Percentiles rank a stretch among this genome's conserved stretches.
Evolutionary conservation across 257 asterid genomes (phyloP).

Genomic region (Petunia axillaris): DNA sequence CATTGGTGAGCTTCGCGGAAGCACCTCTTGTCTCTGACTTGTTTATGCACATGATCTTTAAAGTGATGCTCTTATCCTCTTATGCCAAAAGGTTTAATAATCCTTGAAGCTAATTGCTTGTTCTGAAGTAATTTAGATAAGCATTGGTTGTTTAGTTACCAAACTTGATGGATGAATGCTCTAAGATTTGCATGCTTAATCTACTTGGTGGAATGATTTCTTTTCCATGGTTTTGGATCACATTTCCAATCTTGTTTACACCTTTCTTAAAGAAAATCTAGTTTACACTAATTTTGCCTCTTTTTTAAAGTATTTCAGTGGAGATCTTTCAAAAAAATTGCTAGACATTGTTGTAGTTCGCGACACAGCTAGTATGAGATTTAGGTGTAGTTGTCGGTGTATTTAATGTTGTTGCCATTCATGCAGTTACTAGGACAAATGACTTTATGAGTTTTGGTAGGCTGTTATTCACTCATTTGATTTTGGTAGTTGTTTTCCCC

Average conservation of each 20-base stretch:
- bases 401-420: not conserved
- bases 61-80: not conserved
- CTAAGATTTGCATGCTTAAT: conserved; percentile 9
- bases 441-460: not conserved
- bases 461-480: conserved; percentile 1
- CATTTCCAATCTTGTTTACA: not conserved
- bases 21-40: not conserved
- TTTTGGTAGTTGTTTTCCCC: not conserved
- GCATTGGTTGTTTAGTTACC: conserved; percentile 5
- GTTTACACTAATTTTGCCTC: not conserved
- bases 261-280: not conserved
- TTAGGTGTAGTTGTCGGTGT: not conserved
- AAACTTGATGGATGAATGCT: conserved; percentile 5
- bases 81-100: conserved; percentile 13
- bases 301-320: not conserved
- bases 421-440: not conserved
- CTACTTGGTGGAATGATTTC: not conserved
- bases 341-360: conserved; percentile 1
- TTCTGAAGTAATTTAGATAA: conserved; percentile 10
- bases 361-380: not conserved
- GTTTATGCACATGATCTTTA: not conserved
- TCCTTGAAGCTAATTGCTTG: not conserved
- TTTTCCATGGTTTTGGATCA: not conserved
- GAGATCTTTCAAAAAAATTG: conserved; percentile 2
- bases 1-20: not conserved